Evolutionary conservation across 148 eudicot species (phyloP), one percentile per base, ranked within the genome.

Genomic region (Beta vulgaris): DNA sequence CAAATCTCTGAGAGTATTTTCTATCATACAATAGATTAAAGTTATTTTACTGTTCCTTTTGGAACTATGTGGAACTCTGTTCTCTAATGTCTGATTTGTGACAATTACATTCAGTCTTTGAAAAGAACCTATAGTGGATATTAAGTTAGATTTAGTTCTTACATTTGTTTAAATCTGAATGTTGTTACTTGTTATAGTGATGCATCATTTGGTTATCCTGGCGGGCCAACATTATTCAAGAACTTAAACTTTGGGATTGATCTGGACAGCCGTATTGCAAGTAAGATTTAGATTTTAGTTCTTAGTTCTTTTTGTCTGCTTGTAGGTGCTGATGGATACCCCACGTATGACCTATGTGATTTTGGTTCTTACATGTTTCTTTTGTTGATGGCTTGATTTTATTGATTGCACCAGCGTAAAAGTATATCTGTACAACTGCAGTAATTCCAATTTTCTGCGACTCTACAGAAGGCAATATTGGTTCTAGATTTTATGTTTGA

Each of bases 121-220:
- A 43, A 16, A 28, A 53, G 23, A 63, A 72, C 54, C 61, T 19
- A 43, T 11, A 26, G 46, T 49, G 32, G 3, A n/a, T 61, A 19
- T 66, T 21, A 28, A 25, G 48, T 32, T 42, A 29, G 67, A 55
- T 69, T 55, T 7, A 35, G 23, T 64, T 60, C 67, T 18, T 29
- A 53, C 43, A 34, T 18, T 64, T 32, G 48, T 80, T 46, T 44
- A 32, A 29, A n/a, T 34, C 72, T 29, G 16, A 60, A 77, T 75
- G 59, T 80, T 65, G 67, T 83, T 82, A 80, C 53, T 80, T 65
- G 67, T 83, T 82, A 80, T 97, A 96, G 99, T 84, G 99, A 96
- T 84, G 99, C 99, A 69, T 96, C 99, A 11, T 96, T 96, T 84
- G 99, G 90, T 32, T 96, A 96, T 85, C 87, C 99, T 73, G 99